Conservation (phyloP, 495 filamentous ascomycete species). For the Darksidea phi region DNA sequence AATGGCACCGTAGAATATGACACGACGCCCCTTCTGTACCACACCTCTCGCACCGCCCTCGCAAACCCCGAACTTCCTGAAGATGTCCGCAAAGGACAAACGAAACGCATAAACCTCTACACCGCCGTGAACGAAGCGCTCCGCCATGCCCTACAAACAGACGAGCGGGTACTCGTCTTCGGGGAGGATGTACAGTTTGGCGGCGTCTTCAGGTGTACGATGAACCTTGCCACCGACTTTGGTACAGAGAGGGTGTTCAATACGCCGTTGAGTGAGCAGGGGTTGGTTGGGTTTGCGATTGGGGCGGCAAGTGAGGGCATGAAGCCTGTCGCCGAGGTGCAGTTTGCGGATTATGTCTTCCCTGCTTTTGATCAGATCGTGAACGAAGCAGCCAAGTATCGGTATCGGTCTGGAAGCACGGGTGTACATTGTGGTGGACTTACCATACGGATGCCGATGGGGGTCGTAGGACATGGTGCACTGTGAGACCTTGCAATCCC, state of each 20-base stretch:
- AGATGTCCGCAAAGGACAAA: slow-evolving; percentile 63
- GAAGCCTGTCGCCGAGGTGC: slow-evolving; percentile 92
- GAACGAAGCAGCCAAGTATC: slow-evolving; percentile 91
- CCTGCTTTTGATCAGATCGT: slow-evolving; percentile 97
- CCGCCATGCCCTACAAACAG: slow-evolving; percentile 73
- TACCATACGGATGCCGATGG: slow-evolving; percentile 91
- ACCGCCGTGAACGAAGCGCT: slow-evolving; percentile 90
- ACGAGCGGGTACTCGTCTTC: slow-evolving; percentile 85
- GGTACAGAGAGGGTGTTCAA: slow-evolving; percentile 92
- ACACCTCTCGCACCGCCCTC: slow-evolving; percentile 69
- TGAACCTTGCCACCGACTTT: slow-evolving; percentile 82
- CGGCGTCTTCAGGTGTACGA: slow-evolving; percentile 92
- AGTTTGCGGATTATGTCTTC: slow-evolving; percentile 97
- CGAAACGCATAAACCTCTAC: slow-evolving; percentile 86
- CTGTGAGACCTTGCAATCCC: slow-evolving; percentile 54
- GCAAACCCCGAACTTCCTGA: slow-evolving; percentile 62
- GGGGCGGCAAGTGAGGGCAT: slow-evolving; percentile 87
- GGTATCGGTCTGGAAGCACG: slow-evolving; percentile 78
- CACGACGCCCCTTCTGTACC: slow-evolving; percentile 74
- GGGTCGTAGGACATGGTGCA: slow-evolving; percentile 92
- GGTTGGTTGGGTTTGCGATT: slow-evolving; percentile 91
- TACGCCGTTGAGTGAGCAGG: slow-evolving; percentile 90
- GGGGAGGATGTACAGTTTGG: slow-evolving; percentile 97
- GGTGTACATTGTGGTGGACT: slow-evolving; percentile 54
- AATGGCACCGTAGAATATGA: slow-evolving; percentile 90